Evolutionary conservation across 805 yeast species (phyloP).

Genomic region (Lipomyces japonicus): DNA sequence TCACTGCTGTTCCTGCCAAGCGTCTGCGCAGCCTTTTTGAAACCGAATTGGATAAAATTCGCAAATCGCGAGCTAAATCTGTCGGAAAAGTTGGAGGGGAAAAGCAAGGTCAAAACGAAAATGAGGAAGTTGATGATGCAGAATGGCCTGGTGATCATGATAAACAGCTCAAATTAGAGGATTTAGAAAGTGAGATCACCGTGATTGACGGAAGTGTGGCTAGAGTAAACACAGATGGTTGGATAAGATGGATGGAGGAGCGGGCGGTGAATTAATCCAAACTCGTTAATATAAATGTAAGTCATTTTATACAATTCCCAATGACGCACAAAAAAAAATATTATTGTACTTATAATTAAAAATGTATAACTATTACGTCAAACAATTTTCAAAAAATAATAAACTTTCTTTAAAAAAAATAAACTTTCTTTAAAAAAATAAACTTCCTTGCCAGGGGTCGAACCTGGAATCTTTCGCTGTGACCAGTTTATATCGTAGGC

Average conservation of each 20-base stretch:
- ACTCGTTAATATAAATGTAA: neutral
- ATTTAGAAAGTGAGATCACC: conserved; percentile 24
- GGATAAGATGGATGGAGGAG: conserved; percentile 81
- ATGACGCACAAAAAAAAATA: too few species aligned
- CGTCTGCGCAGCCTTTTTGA: conserved; percentile 61
- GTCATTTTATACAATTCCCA: neutral
- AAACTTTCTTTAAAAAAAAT: too few species aligned
- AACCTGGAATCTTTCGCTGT: conserved; percentile 33
- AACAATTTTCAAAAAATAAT: too few species aligned
- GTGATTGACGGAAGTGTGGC: conserved; percentile 67
- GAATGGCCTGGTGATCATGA: conserved; percentile 10
- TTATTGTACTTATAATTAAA: too few species aligned
- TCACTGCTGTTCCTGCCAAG: conserved; percentile 69
- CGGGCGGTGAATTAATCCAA: conserved; percentile 52
- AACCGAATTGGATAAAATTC: conserved; percentile 55
- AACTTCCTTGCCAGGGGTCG: conserved; percentile 34
- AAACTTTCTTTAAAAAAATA: conserved; percentile 19
- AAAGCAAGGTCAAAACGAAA: conserved; percentile 8
- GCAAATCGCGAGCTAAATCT: conserved; percentile 47
- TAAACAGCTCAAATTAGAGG: conserved; percentile 14
- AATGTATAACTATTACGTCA: too few species aligned
- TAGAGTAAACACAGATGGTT: conserved; percentile 50
- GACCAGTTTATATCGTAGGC: conserved; percentile 35
- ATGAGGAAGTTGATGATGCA: conserved; percentile 3
- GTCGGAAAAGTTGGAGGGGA: conserved; percentile 41